Evolutionary conservation across 1,139 yeast species (phyloP), one percentile per base, ranked within the genome.

Genomic region (Nakaseomyces glabratus): DNA sequence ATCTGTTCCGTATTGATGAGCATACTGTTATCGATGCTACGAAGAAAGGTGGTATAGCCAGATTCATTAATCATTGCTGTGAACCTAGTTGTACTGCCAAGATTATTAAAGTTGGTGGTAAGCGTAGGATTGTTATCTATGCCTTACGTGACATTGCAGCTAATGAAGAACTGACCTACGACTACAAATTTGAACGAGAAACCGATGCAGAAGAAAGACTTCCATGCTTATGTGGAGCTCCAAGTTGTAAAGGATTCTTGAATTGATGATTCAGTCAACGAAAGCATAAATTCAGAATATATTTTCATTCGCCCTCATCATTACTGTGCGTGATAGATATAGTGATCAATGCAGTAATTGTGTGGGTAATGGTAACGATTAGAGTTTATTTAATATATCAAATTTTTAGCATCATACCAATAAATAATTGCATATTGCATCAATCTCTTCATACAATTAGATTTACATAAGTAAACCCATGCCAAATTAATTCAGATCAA

Each of bases 51-150:
- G 96, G 96, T 3, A 86, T 88, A 49, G 98, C 98, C 0, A 64
- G 95, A 43, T 90, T 93, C 52, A 90, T 90, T 57, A 90, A 93
- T 53, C 99, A 93, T 59, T 85, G 96, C 56, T 90, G 98, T 62
- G 82, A 81, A 40, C 99, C 99, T 2, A 86, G 95, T 48, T 90
- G 98, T 61, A 86, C 95, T 0, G 97, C 98, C 2, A 90, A 88
- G 56, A 86, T 90, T 55, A 88, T 90, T 53, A 86, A 86, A 55
- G 96, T 86, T 23, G 96, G 85, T 43, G 97, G 96, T 6, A 80
- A 74, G 49, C 86, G 85, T 62, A 72, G 97, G 58, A 90, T 90
- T 64, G 98, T 88, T 37, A 86, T 90, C 30, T 90, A 88, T 58
- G 97, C 98, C 0, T 64, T 86, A 43, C 66, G 94, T 33, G 96